phyloP scores from a whole-genome alignment of 2,329 filamentous ascomycete species.

The Lecanicillium sp. region DNA sequence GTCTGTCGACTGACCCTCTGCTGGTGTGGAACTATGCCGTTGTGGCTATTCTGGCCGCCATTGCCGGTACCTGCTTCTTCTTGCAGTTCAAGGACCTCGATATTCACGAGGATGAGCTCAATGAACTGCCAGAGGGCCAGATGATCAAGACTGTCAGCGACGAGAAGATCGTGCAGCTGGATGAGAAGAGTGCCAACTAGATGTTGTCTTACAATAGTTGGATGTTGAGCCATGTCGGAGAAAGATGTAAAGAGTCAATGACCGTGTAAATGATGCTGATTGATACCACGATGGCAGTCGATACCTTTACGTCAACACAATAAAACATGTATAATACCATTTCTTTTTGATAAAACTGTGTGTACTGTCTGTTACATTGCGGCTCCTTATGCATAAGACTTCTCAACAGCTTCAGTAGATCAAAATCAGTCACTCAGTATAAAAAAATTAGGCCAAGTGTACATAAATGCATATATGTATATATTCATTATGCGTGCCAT shows the following conservation, averaged over 20 bases:
- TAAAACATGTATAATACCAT: no score
- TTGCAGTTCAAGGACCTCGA: conserved; percentile 58
- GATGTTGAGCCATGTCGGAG: neutral
- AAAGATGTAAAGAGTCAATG: neutral
- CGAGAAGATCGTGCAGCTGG: conserved; percentile 3
- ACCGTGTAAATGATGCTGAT: no score
- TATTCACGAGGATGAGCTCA: conserved; percentile 59
- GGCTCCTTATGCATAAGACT: no score
- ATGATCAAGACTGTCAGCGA: conserved; percentile 3
- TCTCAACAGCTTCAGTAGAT: no score
- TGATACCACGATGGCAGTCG: neutral
- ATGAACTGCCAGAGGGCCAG: conserved; percentile 41
- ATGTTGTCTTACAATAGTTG: no score
- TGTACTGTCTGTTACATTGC: no score
- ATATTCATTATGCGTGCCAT: neutral
- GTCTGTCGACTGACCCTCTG: conserved; percentile 50
- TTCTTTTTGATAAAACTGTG: no score
- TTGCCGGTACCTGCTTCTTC: conserved; percentile 65
- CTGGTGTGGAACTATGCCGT: conserved; percentile 69
- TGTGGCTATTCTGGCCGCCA: conserved; percentile 58
- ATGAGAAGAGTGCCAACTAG: conserved; percentile 6
- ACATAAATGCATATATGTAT: no score
- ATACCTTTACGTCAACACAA: no score
- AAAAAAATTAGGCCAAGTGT: no score
- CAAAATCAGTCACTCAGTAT: no score